Base-by-base conservation (phyloP, 176 grass and related monocot genomes). In the Zea mays region DNA sequence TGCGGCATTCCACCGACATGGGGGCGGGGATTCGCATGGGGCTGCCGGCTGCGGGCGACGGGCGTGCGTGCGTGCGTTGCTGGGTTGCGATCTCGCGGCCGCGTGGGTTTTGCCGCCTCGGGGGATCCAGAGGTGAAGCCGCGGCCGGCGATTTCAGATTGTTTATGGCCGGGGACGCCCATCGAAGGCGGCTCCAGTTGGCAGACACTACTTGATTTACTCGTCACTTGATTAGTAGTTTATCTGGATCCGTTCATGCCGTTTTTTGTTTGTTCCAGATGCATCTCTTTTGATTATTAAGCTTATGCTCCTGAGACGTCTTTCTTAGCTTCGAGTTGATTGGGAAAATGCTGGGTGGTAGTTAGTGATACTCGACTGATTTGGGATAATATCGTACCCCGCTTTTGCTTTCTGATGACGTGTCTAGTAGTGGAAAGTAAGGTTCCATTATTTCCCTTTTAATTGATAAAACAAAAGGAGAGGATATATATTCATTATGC, bases 1-100 rank as follows among this genome's bases (percentile, higher is more conserved):
- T n/a, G 19, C 62, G 39, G 75, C 79, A 86, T 82, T 82, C 75
- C 69, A 14, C 43, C 35, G 73, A 64, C 8, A 33, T 3, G 9
- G 20, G 14, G 35, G 16, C 21, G 20, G 21, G 0, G 60, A 6
- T 37, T 64, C 8, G 14, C 33, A 19, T 37, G 20, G 58, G 3
- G 8, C 6, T 6, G 15, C 13, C 12, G 27, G 27, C 27, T 27
- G 27, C 27, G 27, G 68, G 6, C 3, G 20, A 5, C 13, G 21
- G 68, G 6, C 10, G 19, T 51, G 16, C 12, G 12, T 17, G 6
- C 10, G 19, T 51, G 16, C 12, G 12, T 17, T 8, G 69, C 4
- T 50, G 60, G 74, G 33, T 65, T 15, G 51, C 52, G 43, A 83
- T 83, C 43, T 52, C 74, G 15, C 36, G 7, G 15, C 13, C 39